A percentile compares a stretch with the other conserved stretches of the same genome.
Evolutionary conservation across 345 rosid genomes (phyloP).

Genomic region (Linum trigynum): DNA sequence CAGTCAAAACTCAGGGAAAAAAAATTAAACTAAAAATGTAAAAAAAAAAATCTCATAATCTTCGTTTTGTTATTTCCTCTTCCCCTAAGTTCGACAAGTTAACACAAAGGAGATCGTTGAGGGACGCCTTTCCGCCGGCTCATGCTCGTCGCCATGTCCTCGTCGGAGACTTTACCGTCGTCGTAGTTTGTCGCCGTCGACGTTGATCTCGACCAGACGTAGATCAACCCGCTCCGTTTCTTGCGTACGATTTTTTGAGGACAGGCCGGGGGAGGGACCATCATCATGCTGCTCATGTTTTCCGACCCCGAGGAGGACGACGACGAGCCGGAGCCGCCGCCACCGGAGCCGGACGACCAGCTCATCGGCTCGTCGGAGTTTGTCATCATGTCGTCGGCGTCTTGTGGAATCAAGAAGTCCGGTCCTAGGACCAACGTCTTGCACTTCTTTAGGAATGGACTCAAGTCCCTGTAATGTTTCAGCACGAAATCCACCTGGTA

Average conservation of each 20-base stretch:
- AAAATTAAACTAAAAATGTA: background rate
- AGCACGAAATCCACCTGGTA: constrained; percentile 55
- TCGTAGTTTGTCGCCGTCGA: constrained; percentile 18
- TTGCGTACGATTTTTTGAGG: constrained; percentile 44
- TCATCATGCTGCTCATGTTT: constrained; percentile 18
- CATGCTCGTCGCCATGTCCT: constrained; percentile 55
- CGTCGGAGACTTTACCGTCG: constrained; percentile 33
- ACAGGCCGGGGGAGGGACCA: constrained; percentile 4
- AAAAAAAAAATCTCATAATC: background rate
- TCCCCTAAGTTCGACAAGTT: constrained; percentile 10
- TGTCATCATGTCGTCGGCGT: constrained; percentile 20
- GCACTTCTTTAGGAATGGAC: background rate
- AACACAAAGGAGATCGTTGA: constrained; percentile 84
- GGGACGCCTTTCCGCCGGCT: constrained; percentile 92
- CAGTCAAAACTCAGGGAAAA: constrained; percentile 22
- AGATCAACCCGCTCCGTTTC: constrained; percentile 54
- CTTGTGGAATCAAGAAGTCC: constrained; percentile 82
- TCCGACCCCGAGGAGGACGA: constrained; percentile 42
- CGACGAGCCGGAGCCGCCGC: background rate
- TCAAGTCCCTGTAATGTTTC: background rate
- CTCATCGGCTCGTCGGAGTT: constrained; percentile 66
- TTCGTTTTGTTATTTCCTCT: background rate
- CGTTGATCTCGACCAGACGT: constrained; percentile 33
- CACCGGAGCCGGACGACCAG: constrained; percentile 38
- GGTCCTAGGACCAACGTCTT: constrained; percentile 54